Conservation (phyloP, 805 yeast genomes). For the Starmerella floricola region DNA sequence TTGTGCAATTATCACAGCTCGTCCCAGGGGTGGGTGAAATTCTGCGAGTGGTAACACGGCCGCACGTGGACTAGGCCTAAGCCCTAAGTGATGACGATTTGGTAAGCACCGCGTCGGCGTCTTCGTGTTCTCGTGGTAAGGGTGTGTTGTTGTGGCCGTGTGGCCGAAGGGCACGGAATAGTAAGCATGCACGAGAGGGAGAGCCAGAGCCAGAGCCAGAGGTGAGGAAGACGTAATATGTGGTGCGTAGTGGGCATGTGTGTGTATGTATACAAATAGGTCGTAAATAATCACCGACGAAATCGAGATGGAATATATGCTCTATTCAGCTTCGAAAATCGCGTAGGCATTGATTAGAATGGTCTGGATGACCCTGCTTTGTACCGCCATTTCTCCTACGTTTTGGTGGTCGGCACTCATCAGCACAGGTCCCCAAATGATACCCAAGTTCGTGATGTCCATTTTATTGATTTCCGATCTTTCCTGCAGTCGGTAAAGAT, state of each 20-base stretch:
- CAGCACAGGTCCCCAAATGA: conserved; percentile 90
- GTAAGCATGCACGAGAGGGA: too few species aligned
- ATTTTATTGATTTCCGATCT: conserved; percentile 59
- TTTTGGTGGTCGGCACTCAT: conserved; percentile 53
- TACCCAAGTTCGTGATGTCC: conserved; percentile 69
- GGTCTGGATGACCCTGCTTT: conserved; percentile 71
- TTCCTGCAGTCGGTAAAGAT: conserved; percentile 59
- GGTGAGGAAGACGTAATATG: too few species aligned
- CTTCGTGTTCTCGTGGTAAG: too few species aligned
- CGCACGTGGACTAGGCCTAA: not conserved
- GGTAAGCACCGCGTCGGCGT: too few species aligned
- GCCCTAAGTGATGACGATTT: not conserved
- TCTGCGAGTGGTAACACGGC: conserved; percentile 1
- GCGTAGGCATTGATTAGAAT: conserved; percentile 72
- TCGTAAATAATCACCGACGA: not conserved
- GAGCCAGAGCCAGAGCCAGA: too few species aligned
- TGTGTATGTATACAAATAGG: too few species aligned
- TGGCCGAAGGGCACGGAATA: too few species aligned
- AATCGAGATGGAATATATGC: conserved; percentile 2
- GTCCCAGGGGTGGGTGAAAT: not conserved
- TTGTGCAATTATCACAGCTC: not conserved
- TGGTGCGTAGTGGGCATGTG: too few species aligned
- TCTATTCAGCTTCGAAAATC: conserved; percentile 52
- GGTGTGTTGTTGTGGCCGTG: too few species aligned
- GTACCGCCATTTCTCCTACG: conserved; percentile 63